Evolutionary conservation across 2,329 filamentous ascomycete genomes (phyloP).

Genomic region (Ophiostoma fasciatum): DNA sequence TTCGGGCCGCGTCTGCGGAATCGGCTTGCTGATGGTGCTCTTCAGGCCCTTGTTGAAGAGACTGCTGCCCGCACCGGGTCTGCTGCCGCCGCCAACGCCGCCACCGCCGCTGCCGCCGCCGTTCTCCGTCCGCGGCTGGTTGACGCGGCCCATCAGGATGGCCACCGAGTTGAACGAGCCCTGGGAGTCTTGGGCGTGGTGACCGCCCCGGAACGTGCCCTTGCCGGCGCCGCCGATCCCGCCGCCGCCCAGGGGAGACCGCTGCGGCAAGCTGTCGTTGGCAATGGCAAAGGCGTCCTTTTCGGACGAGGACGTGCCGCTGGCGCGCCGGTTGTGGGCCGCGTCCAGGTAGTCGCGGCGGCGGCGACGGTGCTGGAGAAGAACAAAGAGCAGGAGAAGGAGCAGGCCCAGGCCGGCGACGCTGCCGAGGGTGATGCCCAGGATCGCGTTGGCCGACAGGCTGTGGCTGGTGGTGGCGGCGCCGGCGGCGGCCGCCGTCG

Average conservation of each 20-base stretch:
- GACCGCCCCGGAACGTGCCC: conserved; percentile 32
- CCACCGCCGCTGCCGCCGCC: too few relatives aligned
- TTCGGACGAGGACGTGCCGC: conserved; percentile 35
- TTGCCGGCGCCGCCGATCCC: conserved; percentile 16
- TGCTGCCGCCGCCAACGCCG: too few relatives aligned
- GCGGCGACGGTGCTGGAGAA: conserved; percentile 42
- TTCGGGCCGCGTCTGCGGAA: conserved; percentile 25
- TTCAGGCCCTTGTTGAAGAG: conserved; percentile 51
- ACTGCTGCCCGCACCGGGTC: conserved; percentile 37
- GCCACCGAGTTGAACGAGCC: conserved; percentile 49
- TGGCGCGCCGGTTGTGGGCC: conserved; percentile 28
- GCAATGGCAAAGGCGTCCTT: conserved; percentile 38
- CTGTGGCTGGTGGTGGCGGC: conserved; percentile 17
- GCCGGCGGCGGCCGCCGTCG: conserved; percentile 10
- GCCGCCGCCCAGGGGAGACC: too few relatives aligned
- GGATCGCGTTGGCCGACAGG: conserved; percentile 38
- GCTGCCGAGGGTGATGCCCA: conserved; percentile 72
- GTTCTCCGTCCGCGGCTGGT: conserved; percentile 30
- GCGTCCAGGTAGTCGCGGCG: conserved; percentile 35
- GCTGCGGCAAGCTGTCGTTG: conserved; percentile 24
- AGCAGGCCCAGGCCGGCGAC: conserved; percentile 59
- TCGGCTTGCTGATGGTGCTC: conserved; percentile 45
- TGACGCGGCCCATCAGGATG: conserved; percentile 49
- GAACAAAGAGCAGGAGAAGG: conserved; percentile 56
- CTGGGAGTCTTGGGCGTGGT: conserved; percentile 36